Evolutionary conservation across 23 red algal genomes (phyloP).

Genomic region (Gracilaria gracilis): DNA sequence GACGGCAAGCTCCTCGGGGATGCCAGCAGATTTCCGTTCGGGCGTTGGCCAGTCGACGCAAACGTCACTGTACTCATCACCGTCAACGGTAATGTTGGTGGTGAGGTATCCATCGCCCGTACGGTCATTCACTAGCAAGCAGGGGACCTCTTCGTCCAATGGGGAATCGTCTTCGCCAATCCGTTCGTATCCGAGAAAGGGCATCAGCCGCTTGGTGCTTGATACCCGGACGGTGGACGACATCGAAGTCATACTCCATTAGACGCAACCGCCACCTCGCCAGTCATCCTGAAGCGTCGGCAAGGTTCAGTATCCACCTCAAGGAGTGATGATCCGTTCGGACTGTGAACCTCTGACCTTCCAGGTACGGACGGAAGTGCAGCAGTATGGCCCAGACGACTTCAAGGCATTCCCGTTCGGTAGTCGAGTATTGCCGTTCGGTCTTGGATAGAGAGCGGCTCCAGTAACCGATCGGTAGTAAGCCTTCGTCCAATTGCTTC

Average conservation of each 20-base stretch:
- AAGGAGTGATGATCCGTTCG: conserved; percentile 20
- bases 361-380: conserved; percentile 23
- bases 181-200: conserved; percentile 1
- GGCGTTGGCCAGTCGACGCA: too few species aligned
- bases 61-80: neutral
- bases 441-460: neutral
- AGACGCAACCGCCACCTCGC: conserved; percentile 6
- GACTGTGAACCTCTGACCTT: conserved; percentile 13
- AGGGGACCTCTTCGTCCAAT: too few species aligned
- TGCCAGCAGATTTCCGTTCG: too few species aligned
- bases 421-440: conserved; percentile 10
- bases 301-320: conserved; percentile 32
- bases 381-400: neutral
- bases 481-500: neutral
- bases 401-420: conserved; percentile 5
- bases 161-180: neutral
- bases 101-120: neutral
- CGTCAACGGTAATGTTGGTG: neutral
- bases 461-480: conserved; percentile 6
- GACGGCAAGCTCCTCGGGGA: too few species aligned
- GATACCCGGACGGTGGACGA: conserved; percentile 14
- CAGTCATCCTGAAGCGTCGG: neutral
- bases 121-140: too few species aligned
- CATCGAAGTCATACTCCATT: conserved; percentile 15
- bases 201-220: conserved; percentile 4